Percentiles rank a stretch among this genome's conserved stretches.
Conservation (phyloP, 495 filamentous ascomycete genomes). For the Articulospora tetracladia region DNA sequence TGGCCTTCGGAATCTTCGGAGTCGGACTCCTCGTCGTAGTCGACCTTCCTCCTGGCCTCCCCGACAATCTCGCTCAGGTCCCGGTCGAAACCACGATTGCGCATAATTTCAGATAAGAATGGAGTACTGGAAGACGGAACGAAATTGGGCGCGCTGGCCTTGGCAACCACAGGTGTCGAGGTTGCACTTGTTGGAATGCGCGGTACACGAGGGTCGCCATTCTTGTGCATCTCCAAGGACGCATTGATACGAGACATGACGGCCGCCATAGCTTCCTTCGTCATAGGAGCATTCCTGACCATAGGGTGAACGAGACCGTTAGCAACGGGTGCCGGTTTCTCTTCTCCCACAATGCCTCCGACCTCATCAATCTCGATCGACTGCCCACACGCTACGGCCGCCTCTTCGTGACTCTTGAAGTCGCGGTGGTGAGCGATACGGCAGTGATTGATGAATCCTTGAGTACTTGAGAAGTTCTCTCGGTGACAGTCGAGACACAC, state of each 20-base stretch:
- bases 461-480: slow-evolving; percentile 88
- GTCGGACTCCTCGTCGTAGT: slow-evolving; percentile 46
- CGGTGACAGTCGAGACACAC: slow-evolving; percentile 85
- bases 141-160: slow-evolving; percentile 35
- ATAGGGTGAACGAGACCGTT: slow-evolving; percentile 67
- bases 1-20: slow-evolving; percentile 40
- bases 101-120: slow-evolving; percentile 68
- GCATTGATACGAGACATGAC: slow-evolving; percentile 43
- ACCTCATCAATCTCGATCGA: slow-evolving; percentile 67
- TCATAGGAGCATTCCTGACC: slow-evolving; percentile 54
- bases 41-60: slow-evolving; percentile 52
- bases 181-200: slow-evolving; percentile 33
- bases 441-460: slow-evolving; percentile 98
- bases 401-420: slow-evolving; percentile 91
- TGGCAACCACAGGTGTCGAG: slow-evolving; percentile 15
- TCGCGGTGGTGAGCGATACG: slow-evolving; percentile 89
- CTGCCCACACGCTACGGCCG: slow-evolving; percentile 83
- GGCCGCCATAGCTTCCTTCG: slow-evolving; percentile 48
- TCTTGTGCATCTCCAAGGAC: slow-evolving; percentile 40
- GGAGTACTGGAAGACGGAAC: slow-evolving; percentile 66
- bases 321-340: slow-evolving; percentile 29
- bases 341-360: slow-evolving; percentile 50
- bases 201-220: slow-evolving; percentile 39
- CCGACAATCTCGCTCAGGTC: slow-evolving; percentile 58
- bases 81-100: slow-evolving; percentile 57